Evolutionary conservation across 139 green algal species (phyloP).

Genomic region (Diplosphaera chodatii): DNA sequence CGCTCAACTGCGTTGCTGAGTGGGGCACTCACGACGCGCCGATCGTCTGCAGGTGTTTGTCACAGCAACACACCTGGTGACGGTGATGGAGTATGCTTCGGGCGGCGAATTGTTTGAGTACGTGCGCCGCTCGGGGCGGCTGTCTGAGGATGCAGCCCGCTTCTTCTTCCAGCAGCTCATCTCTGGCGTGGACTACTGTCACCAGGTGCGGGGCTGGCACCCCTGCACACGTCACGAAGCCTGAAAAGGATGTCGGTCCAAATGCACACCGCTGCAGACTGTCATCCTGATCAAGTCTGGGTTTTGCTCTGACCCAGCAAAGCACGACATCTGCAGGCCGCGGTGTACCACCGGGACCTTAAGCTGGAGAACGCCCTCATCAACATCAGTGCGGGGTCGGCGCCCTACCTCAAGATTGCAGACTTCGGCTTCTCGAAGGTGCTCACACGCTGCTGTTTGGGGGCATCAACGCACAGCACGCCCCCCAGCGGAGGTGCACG

Average conservation of each 20-base stretch:
- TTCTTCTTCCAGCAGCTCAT: conserved; percentile 59
- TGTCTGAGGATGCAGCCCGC: conserved; percentile 49
- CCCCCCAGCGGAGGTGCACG: too few species aligned
- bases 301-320: too few species aligned
- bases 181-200: conserved; percentile 69
- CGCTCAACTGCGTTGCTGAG: too few species aligned
- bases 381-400: not conserved
- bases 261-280: too few species aligned
- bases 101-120: conserved; percentile 48
- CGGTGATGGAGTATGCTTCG: conserved; percentile 68
- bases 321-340: not conserved
- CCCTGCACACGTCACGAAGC: too few species aligned
- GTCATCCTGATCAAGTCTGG: too few species aligned
- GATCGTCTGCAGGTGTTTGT: conserved; percentile 8
- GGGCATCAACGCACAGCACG: too few species aligned
- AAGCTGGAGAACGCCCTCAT: conserved; percentile 65
- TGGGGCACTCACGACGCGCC: too few species aligned
- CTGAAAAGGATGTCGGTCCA: too few species aligned
- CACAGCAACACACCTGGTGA: conserved; percentile 6
- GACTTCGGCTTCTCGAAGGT: conserved; percentile 28
- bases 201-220: conserved; percentile 45
- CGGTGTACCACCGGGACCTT: conserved; percentile 37
- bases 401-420: conserved; percentile 21
- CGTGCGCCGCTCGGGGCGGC: conserved; percentile 12
- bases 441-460: too few species aligned